Evolutionary conservation across 2,329 filamentous ascomycete genomes (phyloP), one percentile per base, ranked within the genome.

Genomic region (Ceratocystis papillata): DNA sequence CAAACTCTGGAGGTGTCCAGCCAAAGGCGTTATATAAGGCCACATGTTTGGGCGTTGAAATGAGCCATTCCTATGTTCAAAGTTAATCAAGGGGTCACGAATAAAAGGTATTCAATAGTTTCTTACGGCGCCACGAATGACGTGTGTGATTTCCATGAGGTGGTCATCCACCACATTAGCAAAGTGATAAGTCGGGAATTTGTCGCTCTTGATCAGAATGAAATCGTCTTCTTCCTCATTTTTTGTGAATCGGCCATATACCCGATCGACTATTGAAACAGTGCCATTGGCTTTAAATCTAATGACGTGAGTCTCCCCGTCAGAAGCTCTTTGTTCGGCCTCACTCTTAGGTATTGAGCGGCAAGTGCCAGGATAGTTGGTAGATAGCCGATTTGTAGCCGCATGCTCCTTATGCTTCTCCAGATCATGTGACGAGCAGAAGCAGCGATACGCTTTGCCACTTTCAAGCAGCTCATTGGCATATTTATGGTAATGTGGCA

Each of bases 161-260:
- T 96, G 90, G 72, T 99, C 94, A 73, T 99, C 94, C 3, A 99
- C 87, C 7, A 99, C 93, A 72, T 97, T 99, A 3, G 94, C 94
- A 68, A 99, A 87, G 75, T 99, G 94, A 73, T 99, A 99, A 0
- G 95, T 99, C 0, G 94, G 94, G 69, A 88, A 88, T 0, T 91
- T 92, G 73, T 99, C 94, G 0, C 86, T 87, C 75, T 99, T 99
- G 68, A 96, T 79, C 50, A 99, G 79, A 68, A 99, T 89, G 22
- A 91, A 93, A 72, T 97, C 92, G 70, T 94, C 90, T 74, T 86
- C 76, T 63, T 76, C 70, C 69, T 80, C 73, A 71, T 77, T 76
- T 73, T 82, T 81, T 76, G 80, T 77, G 70, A 87, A 85, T 10
- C 76, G 74, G 45, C 90, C 90, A 72, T 95, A 96, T 8, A 97